These are phyloP conservation scores for Trypanosoma cruzi DNA, from an alignment of 208 protist genomes.

Conservation along the genomic window DNA sequence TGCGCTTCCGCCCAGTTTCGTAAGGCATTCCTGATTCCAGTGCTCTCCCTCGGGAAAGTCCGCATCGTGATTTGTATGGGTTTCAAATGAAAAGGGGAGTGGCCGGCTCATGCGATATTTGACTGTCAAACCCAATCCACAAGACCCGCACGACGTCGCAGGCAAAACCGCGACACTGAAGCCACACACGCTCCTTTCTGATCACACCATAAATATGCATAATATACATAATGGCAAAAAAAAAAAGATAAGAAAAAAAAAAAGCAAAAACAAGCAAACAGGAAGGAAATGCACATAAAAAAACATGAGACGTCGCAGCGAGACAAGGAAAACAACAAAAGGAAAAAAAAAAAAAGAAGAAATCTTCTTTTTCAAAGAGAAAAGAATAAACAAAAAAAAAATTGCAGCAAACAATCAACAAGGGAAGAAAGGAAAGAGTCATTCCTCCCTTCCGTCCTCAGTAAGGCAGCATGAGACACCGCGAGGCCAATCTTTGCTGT, in stretches of 20 bases:
- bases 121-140: too few species aligned
- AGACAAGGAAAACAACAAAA: slow-evolving; percentile 15
- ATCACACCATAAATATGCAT: neutral
- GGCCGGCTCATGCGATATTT: too few species aligned
- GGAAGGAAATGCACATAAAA: neutral
- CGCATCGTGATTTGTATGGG: neutral
- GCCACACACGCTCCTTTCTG: too few species aligned
- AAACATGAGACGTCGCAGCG: neutral
- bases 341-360: slow-evolving; percentile 7
- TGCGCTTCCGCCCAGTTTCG: neutral
- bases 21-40: neutral
- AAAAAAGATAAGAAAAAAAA: slow-evolving; percentile 21
- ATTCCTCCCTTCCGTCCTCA: neutral
- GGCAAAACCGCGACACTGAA: too few species aligned
- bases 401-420: too few species aligned
- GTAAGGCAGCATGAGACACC: slow-evolving; percentile 13
- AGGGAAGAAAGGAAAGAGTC: neutral
- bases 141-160: too few species aligned
- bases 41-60: neutral
- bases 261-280: slow-evolving; percentile 14
- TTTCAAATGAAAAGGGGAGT: neutral
- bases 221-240: neutral
- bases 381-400: neutral
- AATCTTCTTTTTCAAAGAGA: too few species aligned
- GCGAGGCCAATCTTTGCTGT: slow-evolving; percentile 9